Base-by-base conservation (phyloP, 768 basidiomycete genomes). In the Suillus lakei region DNA sequence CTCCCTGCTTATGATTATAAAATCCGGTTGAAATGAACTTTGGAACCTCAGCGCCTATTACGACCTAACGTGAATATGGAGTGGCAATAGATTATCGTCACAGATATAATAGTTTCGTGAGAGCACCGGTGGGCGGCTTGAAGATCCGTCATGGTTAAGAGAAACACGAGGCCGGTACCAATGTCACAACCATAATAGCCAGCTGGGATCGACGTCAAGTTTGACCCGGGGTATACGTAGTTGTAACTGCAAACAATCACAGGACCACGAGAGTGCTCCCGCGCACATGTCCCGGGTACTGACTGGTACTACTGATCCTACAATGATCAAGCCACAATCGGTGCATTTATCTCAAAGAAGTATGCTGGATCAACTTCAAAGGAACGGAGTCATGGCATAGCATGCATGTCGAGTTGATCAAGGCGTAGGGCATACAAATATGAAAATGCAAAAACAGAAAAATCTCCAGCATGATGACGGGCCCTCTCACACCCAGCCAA, bases 401-500 rank as follows among this genome's bases (percentile, higher is more conserved):
- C 70, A 74, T 64, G 71, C 76, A 79, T 79, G 75, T 71, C 70
- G 74, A 64, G 71, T 73, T 69, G 69, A 71, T 70, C 70, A 71
- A 71, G 71, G 74, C 72, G 76, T 77, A 78, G 68, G 72, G 76
- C 81, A 81, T 79, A 81, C 78, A 81, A 48, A 77, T 66, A 70
- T 66, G 62, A 67, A 71, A 69, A 75, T 65, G 76, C 72, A 76
- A 75, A 73, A 66, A 74, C 70, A 67, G 67, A 71, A 67, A 28
- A 62, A 66, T 62, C 67, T 63, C 63, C 56, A 51, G 60, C 63
- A 64, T 61, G 61, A 60, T 61, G 61, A 55, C 30, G n/a, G 48
- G 44, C 56, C 50, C 68, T 59, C 63, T 53, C 60, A 30, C 61
- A 66, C 67, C 71, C 71, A 66, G 65, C 54, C 68, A 69, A 75